Evolutionary conservation across 495 filamentous ascomycete species (phyloP), one percentile per base, ranked within the genome.

Genomic region (Emericellopsis terricola): DNA sequence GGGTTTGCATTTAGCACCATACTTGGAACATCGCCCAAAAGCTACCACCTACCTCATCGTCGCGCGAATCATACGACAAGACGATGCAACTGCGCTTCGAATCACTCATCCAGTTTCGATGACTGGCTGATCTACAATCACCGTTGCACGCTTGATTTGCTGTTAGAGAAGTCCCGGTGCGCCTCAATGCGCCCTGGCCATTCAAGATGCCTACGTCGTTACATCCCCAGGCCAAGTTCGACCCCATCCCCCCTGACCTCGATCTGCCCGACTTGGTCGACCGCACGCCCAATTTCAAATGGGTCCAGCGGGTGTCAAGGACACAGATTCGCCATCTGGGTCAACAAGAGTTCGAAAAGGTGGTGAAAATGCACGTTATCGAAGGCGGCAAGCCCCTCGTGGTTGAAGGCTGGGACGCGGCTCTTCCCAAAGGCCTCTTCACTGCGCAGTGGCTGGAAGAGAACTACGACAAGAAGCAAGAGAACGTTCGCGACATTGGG

Each of bases 341-440:
- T 2, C 57, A 78, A 2, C 72, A 78, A 13, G 65, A 68, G 3
- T 86, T 96, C 37, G 81, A 93, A 51, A 76, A 76, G 44, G 62
- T 93, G 4, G 72, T 94, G 1, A 57, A 74, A 15, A 58, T 77
- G 2, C 74, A 86, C 45, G 84, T 94, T 8, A 73, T 93, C 31
- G 58, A 74, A n/a, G 71, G 74, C 14, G 87, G 87, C 4, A 78
- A 76, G 36, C 87, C 87, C 9, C 59, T 96, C 14, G 80, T 96
- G 27, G 72, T 96, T 28, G 81, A 89, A 50, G 84, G 83, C 16
- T 94, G 83, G 62, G 61, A 70, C 13, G 56, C 78, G 28, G 73
- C 78, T 40, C 66, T 77, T 16, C 68, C 69, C 8, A 51, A 51
- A 24, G 67, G 68, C 48, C 69, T 87, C 1, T 97, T 96, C 50